Evolutionary conservation across 140 eudicot species (phyloP).

Genomic region (Oenanthe javanica): DNA sequence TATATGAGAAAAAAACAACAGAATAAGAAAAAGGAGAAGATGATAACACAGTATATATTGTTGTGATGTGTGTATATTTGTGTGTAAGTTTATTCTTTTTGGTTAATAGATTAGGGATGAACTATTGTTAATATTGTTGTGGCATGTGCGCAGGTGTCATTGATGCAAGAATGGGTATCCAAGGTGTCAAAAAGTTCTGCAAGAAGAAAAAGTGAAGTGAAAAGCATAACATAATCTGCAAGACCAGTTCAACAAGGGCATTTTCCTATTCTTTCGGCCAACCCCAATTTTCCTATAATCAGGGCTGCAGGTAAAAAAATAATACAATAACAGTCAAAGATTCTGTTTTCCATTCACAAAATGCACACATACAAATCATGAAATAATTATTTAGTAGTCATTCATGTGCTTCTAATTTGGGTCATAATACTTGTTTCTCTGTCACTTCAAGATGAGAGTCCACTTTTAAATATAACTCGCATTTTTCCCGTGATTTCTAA

Average conservation of each 20-base stretch:
- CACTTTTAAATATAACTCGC: not conserved
- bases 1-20: not conserved
- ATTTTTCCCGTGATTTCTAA: constrained; percentile 1
- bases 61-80: not conserved
- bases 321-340: not conserved
- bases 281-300: constrained; percentile 23
- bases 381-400: not conserved
- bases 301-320: constrained; percentile 47
- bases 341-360: not conserved
- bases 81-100: not conserved
- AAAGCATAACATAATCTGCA: constrained; percentile 24
- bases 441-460: not conserved
- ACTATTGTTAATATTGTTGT: constrained; percentile 10
- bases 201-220: constrained; percentile 59
- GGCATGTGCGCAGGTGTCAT: constrained; percentile 48
- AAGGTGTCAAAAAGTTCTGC: constrained; percentile 55
- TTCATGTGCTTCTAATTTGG: constrained; percentile 9
- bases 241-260: not conserved
- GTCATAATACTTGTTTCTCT: no score
- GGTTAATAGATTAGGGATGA: not conserved
- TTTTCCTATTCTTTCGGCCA: constrained; percentile 33
- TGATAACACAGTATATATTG: not conserved
- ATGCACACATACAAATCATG: not conserved
- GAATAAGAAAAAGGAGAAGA: not conserved
- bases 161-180: constrained; percentile 70